Base-by-base conservation (phyloP, 257 asterid species). In the Solanum lycopersicoides region DNA sequence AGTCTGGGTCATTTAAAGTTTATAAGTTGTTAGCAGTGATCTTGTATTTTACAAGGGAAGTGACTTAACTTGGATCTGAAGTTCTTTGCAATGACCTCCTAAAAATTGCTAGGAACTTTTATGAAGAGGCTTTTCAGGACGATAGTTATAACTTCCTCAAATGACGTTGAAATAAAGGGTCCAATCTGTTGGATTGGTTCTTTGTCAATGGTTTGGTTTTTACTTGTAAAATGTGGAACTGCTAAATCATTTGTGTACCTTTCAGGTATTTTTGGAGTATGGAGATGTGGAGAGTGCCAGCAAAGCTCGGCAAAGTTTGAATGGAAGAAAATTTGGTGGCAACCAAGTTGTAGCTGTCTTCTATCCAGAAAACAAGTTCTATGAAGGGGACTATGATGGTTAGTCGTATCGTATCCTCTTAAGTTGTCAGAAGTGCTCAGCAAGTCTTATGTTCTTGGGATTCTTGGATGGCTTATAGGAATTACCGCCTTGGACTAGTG, bases 321-420 rank as follows among this genome's bases (percentile, higher is more conserved):
- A 95, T 59, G 99, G 99, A 74, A 94, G 99, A 85, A 95, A 92
- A 92, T 97, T 97, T 74, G 99, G 98, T 30, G 98, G 95, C 76
- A 97, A 93, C 87, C 92, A 91, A 90, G 99, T 95, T 30, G 92
- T 93, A 77, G 99, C 98, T 4, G 94, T 94, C 42, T 97, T 93
- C 92, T 97, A 95, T 88, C 94, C 96, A 2, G 99, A 97, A 91
- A 87, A 94, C 87, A 96, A 91, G 93, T 97, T 95, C 77, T 90
- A 92, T 0, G 92, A 94, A 84, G 98, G 95, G 59, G 98, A 95
- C 86, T 96, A 95, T 83, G 89, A 92, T 85, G 99, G 97, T 86
- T 95, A 90, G 91, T 66, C 35, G 71, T 82, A 75, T 73, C 47
- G 71, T 82, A 75, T 60, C 84, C 59, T 23, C 56, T 37, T 18